These are phyloP conservation scores for Malus sylvestris DNA, from an alignment of 306 rosid genomes.

Conservation along the genomic window DNA sequence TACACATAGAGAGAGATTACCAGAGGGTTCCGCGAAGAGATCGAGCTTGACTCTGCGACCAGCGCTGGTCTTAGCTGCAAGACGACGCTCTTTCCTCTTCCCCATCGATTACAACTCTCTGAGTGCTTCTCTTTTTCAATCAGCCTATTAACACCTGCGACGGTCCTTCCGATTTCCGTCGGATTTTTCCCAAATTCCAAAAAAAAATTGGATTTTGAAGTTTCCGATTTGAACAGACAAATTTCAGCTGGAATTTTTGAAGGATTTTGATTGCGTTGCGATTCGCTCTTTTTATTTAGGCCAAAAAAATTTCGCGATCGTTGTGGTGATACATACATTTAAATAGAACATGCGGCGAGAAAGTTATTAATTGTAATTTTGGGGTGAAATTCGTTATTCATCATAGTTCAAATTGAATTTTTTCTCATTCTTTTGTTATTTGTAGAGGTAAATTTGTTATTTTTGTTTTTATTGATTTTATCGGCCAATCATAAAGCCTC, in stretches of 20 bases:
- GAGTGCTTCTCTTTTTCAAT: neutral
- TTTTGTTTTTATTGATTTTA: too few relatives aligned
- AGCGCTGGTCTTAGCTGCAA: conserved; percentile 67
- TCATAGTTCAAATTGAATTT: too few relatives aligned
- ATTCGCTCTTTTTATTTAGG: too few relatives aligned
- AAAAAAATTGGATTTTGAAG: neutral
- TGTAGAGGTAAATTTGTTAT: too few relatives aligned
- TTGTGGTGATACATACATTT: too few relatives aligned
- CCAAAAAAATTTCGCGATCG: too few relatives aligned
- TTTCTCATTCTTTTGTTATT: too few relatives aligned
- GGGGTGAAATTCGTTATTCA: too few relatives aligned
- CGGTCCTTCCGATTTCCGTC: neutral
- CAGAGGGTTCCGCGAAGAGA: conserved; percentile 98
- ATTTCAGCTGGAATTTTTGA: neutral
- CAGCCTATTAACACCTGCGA: neutral
- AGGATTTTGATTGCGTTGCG: neutral
- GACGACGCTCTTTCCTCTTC: conserved; percentile 93
- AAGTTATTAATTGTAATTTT: too few relatives aligned
- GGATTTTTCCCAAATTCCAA: neutral
- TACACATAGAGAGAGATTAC: conserved; percentile 20
- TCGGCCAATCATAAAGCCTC: rapidly evolving
- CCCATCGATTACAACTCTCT: conserved; percentile 50
- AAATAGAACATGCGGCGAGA: too few relatives aligned
- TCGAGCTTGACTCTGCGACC: conserved; percentile 99
- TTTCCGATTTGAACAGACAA: neutral